These are phyloP conservation scores for Teunomyces atbi DNA, from an alignment of 805 yeast genomes.

Conservation along the genomic window DNA sequence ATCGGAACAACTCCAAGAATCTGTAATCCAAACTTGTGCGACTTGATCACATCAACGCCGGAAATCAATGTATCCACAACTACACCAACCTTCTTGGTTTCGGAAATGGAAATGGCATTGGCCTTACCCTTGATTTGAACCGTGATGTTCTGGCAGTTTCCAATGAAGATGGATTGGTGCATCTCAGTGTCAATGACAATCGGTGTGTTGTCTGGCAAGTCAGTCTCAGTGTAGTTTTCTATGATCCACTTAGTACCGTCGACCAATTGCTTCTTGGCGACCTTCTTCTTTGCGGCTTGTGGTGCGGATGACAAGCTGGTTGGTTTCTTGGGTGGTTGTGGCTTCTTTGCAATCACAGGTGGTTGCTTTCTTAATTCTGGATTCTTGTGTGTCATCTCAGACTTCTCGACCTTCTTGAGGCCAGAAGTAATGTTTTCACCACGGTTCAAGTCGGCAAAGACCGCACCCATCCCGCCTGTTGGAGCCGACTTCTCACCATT, in stretches of 20 bases:
- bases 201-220: conserved; percentile 47
- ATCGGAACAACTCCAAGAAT: conserved; percentile 79
- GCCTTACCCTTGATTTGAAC: conserved; percentile 88
- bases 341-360: conserved; percentile 49
- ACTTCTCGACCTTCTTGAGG: conserved; percentile 86
- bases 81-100: conserved; percentile 68
- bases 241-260: conserved; percentile 86
- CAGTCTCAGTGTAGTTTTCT: conserved; percentile 65
- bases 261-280: conserved; percentile 60
- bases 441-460: conserved; percentile 83
- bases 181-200: conserved; percentile 73
- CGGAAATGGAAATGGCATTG: conserved; percentile 79
- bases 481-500: conserved; percentile 17
- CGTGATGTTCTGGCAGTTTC: conserved; percentile 70
- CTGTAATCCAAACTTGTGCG: conserved; percentile 79
- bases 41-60: conserved; percentile 84
- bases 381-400: conserved; percentile 92
- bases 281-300: conserved; percentile 24
- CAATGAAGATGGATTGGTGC: conserved; percentile 87
- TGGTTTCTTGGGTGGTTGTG: conserved; percentile 85
- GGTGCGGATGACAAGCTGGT: conserved; percentile 52
- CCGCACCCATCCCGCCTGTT: conserved; percentile 72
- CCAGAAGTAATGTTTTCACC: conserved; percentile 85
- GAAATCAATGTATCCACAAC: conserved; percentile 83
- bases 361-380: conserved; percentile 71